phyloP scores from a whole-genome alignment of 1,284 basidiomycete species.

The Heterobasidion annosum region DNA sequence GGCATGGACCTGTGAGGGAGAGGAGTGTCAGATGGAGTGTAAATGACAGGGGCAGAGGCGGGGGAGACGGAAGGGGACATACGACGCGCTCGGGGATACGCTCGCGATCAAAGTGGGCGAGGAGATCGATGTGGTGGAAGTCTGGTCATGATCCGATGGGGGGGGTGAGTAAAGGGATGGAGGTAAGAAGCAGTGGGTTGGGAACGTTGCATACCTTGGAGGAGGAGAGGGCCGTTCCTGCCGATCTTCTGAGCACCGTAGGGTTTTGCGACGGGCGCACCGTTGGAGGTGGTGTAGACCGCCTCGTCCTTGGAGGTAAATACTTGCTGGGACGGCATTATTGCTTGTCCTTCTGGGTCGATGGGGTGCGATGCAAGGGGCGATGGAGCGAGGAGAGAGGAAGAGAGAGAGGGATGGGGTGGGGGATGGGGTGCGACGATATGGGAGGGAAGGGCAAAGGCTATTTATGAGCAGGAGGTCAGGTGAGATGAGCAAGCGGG shows the following conservation, averaged over 20 bases:
- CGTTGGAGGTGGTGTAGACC: slow-evolving; percentile 79
- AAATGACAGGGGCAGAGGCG: slow-evolving; percentile 2
- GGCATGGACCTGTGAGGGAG: slow-evolving; percentile 58
- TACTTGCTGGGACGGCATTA: slow-evolving; percentile 62
- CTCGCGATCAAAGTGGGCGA: slow-evolving; percentile 90
- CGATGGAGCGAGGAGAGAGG: background rate
- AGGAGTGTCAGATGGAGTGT: background rate
- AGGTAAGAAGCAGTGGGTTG: background rate
- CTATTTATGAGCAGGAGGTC: no score
- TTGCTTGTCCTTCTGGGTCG: background rate
- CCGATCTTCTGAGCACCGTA: slow-evolving; percentile 77
- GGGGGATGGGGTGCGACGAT: background rate
- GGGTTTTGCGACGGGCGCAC: slow-evolving; percentile 64
- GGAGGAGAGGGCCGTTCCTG: slow-evolving; percentile 68
- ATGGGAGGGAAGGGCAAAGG: no score
- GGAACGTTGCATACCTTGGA: slow-evolving; percentile 54
- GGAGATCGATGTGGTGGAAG: slow-evolving; percentile 83
- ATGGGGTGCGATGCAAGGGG: slow-evolving; percentile 1
- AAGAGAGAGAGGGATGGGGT: background rate
- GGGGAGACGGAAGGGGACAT: slow-evolving; percentile 18
- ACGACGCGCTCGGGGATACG: slow-evolving; percentile 93
- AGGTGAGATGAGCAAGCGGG: no score
- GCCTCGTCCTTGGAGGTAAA: slow-evolving; percentile 46
- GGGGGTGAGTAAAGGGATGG: background rate
- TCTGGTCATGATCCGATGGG: slow-evolving; percentile 32